These are phyloP conservation scores for Epichloe coenophiala DNA, from an alignment of 2,329 filamentous ascomycete genomes.

Conservation along the genomic window DNA sequence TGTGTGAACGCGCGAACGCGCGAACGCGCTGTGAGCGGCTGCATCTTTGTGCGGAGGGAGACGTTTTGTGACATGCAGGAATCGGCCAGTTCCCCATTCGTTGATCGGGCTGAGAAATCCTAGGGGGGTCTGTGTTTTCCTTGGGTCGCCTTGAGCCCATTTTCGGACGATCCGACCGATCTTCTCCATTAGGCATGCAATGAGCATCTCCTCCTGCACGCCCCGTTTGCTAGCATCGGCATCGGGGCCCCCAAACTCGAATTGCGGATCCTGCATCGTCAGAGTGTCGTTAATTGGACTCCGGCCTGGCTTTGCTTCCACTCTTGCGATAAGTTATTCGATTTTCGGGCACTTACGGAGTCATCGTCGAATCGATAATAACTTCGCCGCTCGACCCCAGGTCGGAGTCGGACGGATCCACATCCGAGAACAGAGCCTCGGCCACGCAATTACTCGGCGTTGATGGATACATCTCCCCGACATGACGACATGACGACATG, in stretches of 20 bases:
- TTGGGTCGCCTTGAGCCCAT: not conserved
- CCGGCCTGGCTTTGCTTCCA: not conserved
- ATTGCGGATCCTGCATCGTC: too few species aligned
- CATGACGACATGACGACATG: too few species aligned
- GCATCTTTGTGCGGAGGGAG: not conserved
- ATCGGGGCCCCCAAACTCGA: too few species aligned
- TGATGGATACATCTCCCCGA: too few species aligned
- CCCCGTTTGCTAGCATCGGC: not conserved
- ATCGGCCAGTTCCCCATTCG: not conserved
- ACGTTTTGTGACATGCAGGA: not conserved
- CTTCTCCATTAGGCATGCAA: conserved; percentile 1
- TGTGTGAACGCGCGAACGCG: not conserved
- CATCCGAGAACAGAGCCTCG: too few species aligned
- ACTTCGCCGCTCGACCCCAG: too few species aligned
- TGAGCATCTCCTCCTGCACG: not conserved
- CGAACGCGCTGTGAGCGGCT: not conserved
- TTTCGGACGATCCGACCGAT: not conserved
- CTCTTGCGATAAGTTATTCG: too few species aligned
- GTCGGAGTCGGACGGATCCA: too few species aligned
- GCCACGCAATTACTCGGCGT: too few species aligned
- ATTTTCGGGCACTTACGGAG: too few species aligned
- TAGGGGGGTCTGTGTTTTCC: not conserved
- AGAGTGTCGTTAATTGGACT: not conserved
- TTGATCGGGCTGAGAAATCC: not conserved
- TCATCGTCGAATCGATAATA: too few species aligned